Evolutionary conservation across 495 filamentous ascomycete species (phyloP).

Genomic region (Hypoxylon fragiforme): DNA sequence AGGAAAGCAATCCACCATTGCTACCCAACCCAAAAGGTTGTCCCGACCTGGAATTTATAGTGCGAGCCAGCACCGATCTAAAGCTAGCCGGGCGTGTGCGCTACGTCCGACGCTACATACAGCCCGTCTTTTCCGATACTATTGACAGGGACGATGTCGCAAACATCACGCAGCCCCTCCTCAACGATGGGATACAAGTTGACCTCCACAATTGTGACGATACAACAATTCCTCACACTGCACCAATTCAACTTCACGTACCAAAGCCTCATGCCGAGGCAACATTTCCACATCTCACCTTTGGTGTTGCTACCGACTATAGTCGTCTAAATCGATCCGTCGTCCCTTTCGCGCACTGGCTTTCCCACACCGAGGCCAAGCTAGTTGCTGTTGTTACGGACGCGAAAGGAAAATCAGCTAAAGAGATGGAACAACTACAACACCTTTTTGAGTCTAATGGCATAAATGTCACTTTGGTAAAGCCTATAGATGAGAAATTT

Average conservation of each 20-base stretch:
- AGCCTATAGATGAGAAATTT: constrained; percentile 52
- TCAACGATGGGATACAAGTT: constrained; percentile 35
- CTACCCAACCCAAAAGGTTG: constrained; percentile 23
- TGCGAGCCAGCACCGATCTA: constrained; percentile 31
- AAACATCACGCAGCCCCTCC: constrained; percentile 39
- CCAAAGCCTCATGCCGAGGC: constrained; percentile 36
- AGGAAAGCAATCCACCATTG: background rate
- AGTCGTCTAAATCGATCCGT: constrained; percentile 59
- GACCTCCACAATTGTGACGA: constrained; percentile 37
- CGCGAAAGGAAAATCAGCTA: constrained; percentile 37
- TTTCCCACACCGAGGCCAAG: constrained; percentile 56
- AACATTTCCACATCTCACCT: constrained; percentile 44
- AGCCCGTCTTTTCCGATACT: constrained; percentile 24
- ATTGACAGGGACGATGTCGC: constrained; percentile 36
- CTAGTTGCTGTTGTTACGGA: constrained; percentile 60
- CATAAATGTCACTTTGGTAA: constrained; percentile 57
- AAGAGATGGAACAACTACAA: constrained; percentile 35
- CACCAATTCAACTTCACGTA: constrained; percentile 39
- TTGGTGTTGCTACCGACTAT: constrained; percentile 63
- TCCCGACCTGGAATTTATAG: constrained; percentile 15
- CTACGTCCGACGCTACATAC: constrained; percentile 46
- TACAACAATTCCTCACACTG: constrained; percentile 28
- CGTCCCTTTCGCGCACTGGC: constrained; percentile 63
- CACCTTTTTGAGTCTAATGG: constrained; percentile 39
- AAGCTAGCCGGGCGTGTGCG: constrained; percentile 41